A percentile compares a stretch with the other conserved stretches of the same genome.
Evolutionary conservation across 371 early-diverging fungal species (phyloP).

Genomic region (Mucor lusitanicus): DNA sequence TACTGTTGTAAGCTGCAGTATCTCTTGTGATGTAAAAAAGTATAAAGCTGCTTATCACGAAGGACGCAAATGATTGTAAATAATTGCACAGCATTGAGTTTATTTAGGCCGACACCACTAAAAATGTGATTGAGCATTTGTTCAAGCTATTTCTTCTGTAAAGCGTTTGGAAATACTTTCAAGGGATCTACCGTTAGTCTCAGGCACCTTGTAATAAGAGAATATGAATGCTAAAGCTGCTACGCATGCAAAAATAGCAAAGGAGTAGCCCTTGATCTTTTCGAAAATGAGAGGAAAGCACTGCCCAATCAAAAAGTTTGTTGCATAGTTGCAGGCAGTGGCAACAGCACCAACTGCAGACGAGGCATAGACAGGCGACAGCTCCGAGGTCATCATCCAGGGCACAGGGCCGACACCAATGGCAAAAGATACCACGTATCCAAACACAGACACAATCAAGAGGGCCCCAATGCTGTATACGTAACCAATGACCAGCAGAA

Average conservation of each 20-base stretch:
- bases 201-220: conserved; percentile 61
- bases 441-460: conserved; percentile 64
- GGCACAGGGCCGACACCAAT: conserved; percentile 83
- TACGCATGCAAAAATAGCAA: conserved; percentile 57
- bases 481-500: conserved; percentile 59
- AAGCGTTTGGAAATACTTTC: conserved; percentile 47
- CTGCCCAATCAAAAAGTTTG: conserved; percentile 51
- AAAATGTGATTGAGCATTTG: no score
- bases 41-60: no score
- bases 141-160: no score
- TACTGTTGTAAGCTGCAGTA: no score
- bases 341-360: conserved; percentile 53
- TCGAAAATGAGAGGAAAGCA: conserved; percentile 63
- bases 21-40: no score
- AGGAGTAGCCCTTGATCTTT: conserved; percentile 61
- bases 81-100: no score
- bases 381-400: conserved; percentile 72
- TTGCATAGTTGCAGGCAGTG: conserved; percentile 63
- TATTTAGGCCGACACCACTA: no score
- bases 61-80: no score
- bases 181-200: conserved; percentile 69
- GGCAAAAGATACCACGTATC: conserved; percentile 78
- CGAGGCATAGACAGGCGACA: conserved; percentile 63
- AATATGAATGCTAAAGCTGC: conserved; percentile 19
- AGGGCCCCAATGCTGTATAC: conserved; percentile 44